Percentiles rank a stretch among this genome's conserved stretches.
Evolutionary conservation across 306 rosid species (phyloP).

Genomic region (Medicago arabica): DNA sequence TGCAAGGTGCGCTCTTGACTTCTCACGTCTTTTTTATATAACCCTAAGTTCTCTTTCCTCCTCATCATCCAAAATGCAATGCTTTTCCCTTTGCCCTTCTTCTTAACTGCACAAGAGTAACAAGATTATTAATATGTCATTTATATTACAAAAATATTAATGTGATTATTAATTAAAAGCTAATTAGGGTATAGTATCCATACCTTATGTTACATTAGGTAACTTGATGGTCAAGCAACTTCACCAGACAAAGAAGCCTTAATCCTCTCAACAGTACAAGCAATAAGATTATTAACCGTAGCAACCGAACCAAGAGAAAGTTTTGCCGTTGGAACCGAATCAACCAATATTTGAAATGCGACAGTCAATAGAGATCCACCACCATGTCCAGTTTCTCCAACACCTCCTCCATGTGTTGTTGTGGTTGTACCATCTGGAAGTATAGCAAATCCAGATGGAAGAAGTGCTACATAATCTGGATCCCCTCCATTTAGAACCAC

Average conservation of each 20-base stretch:
- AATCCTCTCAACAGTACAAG: conserved; percentile 96
- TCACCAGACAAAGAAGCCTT: conserved; percentile 86
- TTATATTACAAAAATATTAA: no score
- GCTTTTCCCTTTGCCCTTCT: conserved; percentile 46
- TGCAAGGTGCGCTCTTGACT: conserved; percentile 99
- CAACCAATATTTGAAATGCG: conserved; percentile 93
- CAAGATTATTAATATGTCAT: neutral
- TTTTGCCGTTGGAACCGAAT: conserved; percentile 92
- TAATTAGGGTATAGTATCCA: neutral
- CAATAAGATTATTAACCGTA: conserved; percentile 91
- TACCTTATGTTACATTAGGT: conserved; percentile 33
- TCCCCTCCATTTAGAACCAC: conserved; percentile 91
- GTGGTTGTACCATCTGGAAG: conserved; percentile 78
- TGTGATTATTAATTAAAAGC: no score
- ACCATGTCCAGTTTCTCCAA: conserved; percentile 53
- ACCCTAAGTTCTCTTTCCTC: conserved; percentile 53
- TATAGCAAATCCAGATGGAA: conserved; percentile 95
- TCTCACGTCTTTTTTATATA: conserved; percentile 46
- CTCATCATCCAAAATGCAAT: conserved; percentile 32
- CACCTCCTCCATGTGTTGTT: conserved; percentile 27
- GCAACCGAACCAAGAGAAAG: conserved; percentile 98
- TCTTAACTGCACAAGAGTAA: conserved; percentile 44
- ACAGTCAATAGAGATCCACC: conserved; percentile 95
- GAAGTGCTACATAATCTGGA: conserved; percentile 96
- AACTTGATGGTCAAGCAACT: conserved; percentile 52